A percentile compares a stretch with the other conserved stretches of the same genome.
Conservation (phyloP, 176 grass and related monocot species). For the Musa troglodytarum region DNA sequence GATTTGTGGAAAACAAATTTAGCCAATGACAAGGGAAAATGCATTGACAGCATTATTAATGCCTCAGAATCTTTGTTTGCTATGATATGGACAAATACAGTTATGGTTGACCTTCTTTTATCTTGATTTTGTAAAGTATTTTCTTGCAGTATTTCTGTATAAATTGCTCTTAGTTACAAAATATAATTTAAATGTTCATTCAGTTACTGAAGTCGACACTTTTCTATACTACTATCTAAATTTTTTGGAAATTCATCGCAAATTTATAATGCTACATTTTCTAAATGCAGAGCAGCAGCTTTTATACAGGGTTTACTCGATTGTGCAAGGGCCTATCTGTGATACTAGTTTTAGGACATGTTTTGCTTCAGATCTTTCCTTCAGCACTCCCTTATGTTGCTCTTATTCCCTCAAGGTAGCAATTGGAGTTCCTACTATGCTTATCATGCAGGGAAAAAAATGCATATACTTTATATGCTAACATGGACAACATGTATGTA, state of each 20-base stretch:
- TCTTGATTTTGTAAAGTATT: not conserved
- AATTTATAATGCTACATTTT: not conserved
- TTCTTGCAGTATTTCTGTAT: not conserved
- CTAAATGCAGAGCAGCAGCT: conserved; percentile 53
- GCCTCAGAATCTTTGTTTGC: not conserved
- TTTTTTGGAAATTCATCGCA: not conserved
- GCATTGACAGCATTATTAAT: not conserved
- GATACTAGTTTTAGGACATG: conserved; percentile 54
- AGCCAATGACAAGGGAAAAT: not conserved
- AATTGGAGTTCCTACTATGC: conserved; percentile 11
- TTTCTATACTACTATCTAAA: not conserved
- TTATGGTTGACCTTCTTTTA: not conserved
- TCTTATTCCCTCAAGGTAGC: conserved; percentile 85
- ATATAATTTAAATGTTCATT: not conserved
- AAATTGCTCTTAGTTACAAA: not conserved
- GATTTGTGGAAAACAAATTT: no score
- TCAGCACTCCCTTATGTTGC: conserved; percentile 56
- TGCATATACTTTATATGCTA: not conserved
- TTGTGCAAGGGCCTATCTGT: conserved; percentile 87
- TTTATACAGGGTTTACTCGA: conserved; percentile 83
- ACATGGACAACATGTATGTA: not conserved
- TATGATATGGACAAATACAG: not conserved
- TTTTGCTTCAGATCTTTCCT: conserved; percentile 71
- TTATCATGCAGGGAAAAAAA: conserved; percentile 7
- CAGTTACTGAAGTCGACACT: not conserved